phyloP scores from a whole-genome alignment of 2,329 filamentous ascomycete species.

The Hypoxylon sp. region DNA sequence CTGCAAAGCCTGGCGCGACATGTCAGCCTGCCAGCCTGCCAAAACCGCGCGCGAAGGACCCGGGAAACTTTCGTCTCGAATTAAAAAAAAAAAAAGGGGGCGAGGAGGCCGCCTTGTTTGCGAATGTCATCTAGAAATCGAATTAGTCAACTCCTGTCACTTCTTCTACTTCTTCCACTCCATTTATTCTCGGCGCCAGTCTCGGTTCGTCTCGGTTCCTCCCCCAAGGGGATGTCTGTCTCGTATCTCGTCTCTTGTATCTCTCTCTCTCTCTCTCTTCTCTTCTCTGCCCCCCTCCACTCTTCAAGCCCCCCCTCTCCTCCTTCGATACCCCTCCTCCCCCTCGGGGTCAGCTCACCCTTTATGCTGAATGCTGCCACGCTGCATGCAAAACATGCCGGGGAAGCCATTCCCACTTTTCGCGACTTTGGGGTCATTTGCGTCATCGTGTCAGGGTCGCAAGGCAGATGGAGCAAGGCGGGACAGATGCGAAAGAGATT shows the following conservation, averaged over 20 bases:
- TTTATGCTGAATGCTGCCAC: neutral
- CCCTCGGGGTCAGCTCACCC: neutral
- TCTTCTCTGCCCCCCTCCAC: too few species aligned
- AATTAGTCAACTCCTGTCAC: neutral
- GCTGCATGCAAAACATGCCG: neutral
- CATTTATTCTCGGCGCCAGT: conserved; percentile 15
- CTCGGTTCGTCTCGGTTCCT: conserved; percentile 13
- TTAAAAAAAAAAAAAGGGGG: neutral
- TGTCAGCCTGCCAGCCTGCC: too few species aligned
- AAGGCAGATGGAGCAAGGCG: neutral
- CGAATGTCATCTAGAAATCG: neutral
- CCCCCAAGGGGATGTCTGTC: too few species aligned
- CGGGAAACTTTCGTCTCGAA: conserved; percentile 24
- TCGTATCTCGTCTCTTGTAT: too few species aligned
- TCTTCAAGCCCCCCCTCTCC: too few species aligned
- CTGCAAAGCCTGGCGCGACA: too few species aligned
- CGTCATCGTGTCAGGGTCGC: conserved; percentile 8
- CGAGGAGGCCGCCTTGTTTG: neutral
- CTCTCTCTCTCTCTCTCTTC: too few species aligned
- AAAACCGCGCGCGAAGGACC: conserved; percentile 6
- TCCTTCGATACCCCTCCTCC: too few species aligned
- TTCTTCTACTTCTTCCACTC: neutral
- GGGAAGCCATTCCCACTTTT: conserved; percentile 8
- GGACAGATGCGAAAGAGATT: neutral
- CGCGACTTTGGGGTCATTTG: neutral